Evolutionary conservation across 2,329 filamentous ascomycete species (phyloP), one percentile per base, ranked within the genome.

Genomic region (Epichloe sibirici): DNA sequence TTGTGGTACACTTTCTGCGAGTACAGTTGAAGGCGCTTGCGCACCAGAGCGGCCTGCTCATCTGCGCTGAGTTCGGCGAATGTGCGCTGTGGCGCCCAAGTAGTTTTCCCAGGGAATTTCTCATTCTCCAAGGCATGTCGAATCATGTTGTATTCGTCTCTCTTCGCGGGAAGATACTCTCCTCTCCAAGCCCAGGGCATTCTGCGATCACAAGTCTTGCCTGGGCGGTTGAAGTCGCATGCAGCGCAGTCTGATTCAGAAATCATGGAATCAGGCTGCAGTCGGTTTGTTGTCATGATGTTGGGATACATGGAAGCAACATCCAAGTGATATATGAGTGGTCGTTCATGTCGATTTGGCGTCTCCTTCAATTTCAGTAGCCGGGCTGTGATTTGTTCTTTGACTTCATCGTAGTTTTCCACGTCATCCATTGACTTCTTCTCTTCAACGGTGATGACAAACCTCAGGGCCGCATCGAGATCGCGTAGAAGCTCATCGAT

Each of bases 1-100:
- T 97, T 98, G 76, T 98, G 93, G 65, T 98, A 98, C 57, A 98
- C 95, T 71, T 98, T 98, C 68, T 97, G 95, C 63, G 89, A 94
- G 72, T 95, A 98, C 37, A 90, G 78, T 58, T 91, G 89, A 47
- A 98, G 73, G 37, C 93, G 83, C 64, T 97, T 98, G 59, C 89
- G 86, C 48, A 95, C 76, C 38, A 93, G 74, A 1, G 63, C 71
- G 0, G 90, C 84, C 68, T 95, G 91, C 63, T 98, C 93, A 54
- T 95, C 90, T 2, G 78, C 68, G 17, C 81, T 74, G 17, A 98
- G 72, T 17, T 97, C 89, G 57, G 90, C 82, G 62, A 96, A 98
- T 0, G 82, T 79, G 53, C 89, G 78, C 64, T 68, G 67, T 0
- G 88, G 84, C 8, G 81, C 78, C 56, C 85, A 87, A 0, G 88